Conservation (phyloP, 2,329 filamentous ascomycete species). For the Hymenoscyphus repandus region DNA sequence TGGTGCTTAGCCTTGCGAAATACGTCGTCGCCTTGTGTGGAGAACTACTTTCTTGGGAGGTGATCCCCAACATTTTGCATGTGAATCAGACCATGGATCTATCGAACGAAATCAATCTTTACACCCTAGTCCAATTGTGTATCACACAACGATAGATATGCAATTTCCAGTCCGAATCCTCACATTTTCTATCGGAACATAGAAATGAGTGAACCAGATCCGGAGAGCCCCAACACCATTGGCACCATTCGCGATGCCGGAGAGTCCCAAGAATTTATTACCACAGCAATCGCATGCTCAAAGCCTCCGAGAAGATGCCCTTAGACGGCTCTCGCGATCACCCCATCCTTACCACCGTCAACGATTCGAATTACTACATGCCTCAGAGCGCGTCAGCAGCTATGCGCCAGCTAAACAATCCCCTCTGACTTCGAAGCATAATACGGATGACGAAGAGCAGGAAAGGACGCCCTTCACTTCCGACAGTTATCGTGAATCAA, state of each 20-base stretch:
- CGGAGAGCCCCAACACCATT: constrained; percentile 10
- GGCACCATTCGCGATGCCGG: constrained; percentile 24
- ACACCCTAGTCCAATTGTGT: not conserved
- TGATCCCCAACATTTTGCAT: not conserved
- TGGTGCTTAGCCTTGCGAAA: no score
- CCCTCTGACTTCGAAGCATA: constrained; percentile 25
- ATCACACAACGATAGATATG: not conserved
- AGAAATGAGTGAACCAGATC: constrained; percentile 21
- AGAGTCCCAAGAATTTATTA: constrained; percentile 18
- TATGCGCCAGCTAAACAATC: constrained; percentile 22
- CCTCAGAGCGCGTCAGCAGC: constrained; percentile 36
- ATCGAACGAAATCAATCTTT: not conserved
- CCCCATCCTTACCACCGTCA: constrained; percentile 65
- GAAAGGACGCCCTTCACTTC: constrained; percentile 14
- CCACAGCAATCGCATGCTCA: constrained; percentile 19
- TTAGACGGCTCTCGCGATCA: constrained; percentile 41
- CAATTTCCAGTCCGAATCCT: not conserved
- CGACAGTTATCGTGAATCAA: constrained; percentile 32
- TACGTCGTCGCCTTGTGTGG: no score
- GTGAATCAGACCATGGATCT: not conserved
- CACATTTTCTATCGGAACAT: not conserved
- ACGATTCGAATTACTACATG: constrained; percentile 48
- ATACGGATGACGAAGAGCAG: constrained; percentile 28
- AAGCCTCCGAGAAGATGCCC: constrained; percentile 21
- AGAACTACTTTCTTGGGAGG: no score